phyloP scores from a whole-genome alignment of 1,284 basidiomycete species.

The Bondarzewia mesenterica region DNA sequence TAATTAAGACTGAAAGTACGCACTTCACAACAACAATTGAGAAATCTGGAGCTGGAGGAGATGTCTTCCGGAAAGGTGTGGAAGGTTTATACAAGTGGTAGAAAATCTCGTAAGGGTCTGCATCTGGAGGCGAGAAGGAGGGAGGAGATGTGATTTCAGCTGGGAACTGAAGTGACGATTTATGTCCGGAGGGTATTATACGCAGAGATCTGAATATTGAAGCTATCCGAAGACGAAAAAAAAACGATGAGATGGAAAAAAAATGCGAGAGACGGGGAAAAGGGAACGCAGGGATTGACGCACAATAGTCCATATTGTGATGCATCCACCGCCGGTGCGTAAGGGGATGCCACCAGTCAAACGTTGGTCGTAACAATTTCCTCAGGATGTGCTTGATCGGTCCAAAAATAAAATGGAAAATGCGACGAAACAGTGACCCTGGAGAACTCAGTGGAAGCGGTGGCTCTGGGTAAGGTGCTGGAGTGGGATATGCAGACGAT shows the following conservation, averaged over 20 bases:
- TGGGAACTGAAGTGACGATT: slow-evolving; percentile 22
- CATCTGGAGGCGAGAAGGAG: neutral
- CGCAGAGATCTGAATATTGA: slow-evolving; percentile 68
- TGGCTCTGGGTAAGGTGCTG: slow-evolving; percentile 26
- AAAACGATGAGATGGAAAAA: neutral
- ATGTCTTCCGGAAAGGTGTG: slow-evolving; percentile 75
- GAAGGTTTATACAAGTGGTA: slow-evolving; percentile 91
- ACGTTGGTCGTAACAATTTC: slow-evolving; percentile 16
- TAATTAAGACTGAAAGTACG: slow-evolving; percentile 19
- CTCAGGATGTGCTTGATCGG: slow-evolving; percentile 24
- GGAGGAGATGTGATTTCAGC: slow-evolving; percentile 10
- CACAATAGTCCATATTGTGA: slow-evolving; percentile 41
- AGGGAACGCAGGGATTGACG: no score
- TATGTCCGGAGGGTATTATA: slow-evolving; percentile 65
- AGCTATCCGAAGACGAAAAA: no score
- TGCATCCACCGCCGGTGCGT: slow-evolving; percentile 35
- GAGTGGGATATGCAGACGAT: slow-evolving; percentile 46
- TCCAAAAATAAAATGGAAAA: slow-evolving; percentile 28
- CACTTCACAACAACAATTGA: slow-evolving; percentile 82
- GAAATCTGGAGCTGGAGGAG: slow-evolving; percentile 81
- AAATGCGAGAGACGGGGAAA: no score
- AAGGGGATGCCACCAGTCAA: slow-evolving; percentile 59
- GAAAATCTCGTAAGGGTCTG: slow-evolving; percentile 69
- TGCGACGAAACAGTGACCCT: slow-evolving; percentile 22
- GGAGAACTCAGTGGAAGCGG: neutral